A percentile compares a stretch with the other conserved stretches of the same genome.
phyloP scores from a whole-genome alignment of 208 protist genomes.

The Acanthamoeba polyphaga region DNA sequence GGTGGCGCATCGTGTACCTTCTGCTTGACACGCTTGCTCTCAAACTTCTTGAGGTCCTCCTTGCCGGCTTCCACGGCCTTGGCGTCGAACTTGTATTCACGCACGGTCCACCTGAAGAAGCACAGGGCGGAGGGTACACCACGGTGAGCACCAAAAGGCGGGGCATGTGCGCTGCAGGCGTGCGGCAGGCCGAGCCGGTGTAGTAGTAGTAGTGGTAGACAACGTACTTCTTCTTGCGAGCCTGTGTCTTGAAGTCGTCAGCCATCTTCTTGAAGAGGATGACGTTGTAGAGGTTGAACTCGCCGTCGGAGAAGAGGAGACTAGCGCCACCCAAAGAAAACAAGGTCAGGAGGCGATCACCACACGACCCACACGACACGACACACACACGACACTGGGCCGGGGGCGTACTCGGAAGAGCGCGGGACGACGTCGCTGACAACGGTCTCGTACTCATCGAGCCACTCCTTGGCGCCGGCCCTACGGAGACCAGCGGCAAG shows the following conservation, averaged over 20 bases:
- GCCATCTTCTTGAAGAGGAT: slow-evolving; percentile 83
- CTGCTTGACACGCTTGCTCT: slow-evolving; percentile 70
- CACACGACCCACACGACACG: too few relatives aligned
- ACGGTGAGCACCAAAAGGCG: too few relatives aligned
- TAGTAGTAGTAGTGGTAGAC: too few relatives aligned
- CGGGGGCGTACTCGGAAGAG: slow-evolving; percentile 76
- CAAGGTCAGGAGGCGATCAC: too few relatives aligned
- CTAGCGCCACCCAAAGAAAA: background rate
- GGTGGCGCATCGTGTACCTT: too few relatives aligned
- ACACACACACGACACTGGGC: background rate
- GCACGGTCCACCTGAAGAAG: slow-evolving; percentile 73
- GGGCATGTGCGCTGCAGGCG: too few relatives aligned
- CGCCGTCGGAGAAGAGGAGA: background rate
- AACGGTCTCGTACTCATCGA: slow-evolving; percentile 81
- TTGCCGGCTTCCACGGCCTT: slow-evolving; percentile 76
- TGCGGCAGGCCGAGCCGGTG: too few relatives aligned
- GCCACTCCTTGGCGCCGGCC: slow-evolving; percentile 80
- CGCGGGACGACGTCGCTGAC: slow-evolving; percentile 83
- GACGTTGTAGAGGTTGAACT: slow-evolving; percentile 78
- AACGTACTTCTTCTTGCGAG: slow-evolving; percentile 80
- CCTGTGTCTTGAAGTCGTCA: slow-evolving; percentile 85
- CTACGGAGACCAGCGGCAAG: slow-evolving; percentile 2
- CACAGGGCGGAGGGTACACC: too few relatives aligned
- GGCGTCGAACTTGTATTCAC: slow-evolving; percentile 81
- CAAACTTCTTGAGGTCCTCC: slow-evolving; percentile 78